Percentiles rank a stretch among this genome's conserved stretches.
Conservation (phyloP, 371 early-diverging fungal species). For the Cokeromyces recurvatus region DNA sequence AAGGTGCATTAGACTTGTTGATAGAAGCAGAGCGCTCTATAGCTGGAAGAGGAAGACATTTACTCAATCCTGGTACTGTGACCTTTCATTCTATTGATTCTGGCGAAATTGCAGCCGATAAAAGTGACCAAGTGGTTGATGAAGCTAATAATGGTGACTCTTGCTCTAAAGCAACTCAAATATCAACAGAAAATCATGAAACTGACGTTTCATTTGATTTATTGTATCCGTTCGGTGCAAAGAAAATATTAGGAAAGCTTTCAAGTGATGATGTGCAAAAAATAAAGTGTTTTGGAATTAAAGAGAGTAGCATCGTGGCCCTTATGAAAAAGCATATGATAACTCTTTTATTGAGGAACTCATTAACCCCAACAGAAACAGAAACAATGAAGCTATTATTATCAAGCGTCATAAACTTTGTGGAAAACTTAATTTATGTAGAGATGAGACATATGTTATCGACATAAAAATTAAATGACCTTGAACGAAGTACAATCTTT, state of each 20-base stretch:
- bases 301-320: too few species aligned
- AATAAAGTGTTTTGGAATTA: too few species aligned
- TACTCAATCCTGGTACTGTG: slow-evolving; percentile 6
- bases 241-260: not conserved
- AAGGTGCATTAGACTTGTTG: slow-evolving; percentile 6
- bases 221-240: slow-evolving; percentile 5
- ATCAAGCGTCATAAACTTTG: too few species aligned
- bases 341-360: too few species aligned
- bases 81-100: slow-evolving; percentile 3
- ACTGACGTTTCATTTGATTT: slow-evolving; percentile 8
- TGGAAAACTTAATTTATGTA: too few species aligned
- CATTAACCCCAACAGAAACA: too few species aligned
- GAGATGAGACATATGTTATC: too few species aligned
- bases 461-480: too few species aligned
- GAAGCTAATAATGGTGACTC: slow-evolving; percentile 3
- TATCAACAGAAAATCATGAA: slow-evolving; percentile 8
- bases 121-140: slow-evolving; percentile 6
- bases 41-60: slow-evolving; percentile 1
- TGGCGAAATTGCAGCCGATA: slow-evolving; percentile 4
- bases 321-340: too few species aligned
- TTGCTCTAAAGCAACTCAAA: slow-evolving; percentile 1
- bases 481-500: too few species aligned
- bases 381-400: too few species aligned
- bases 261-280: too few species aligned
- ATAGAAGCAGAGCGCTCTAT: slow-evolving; percentile 3